Evolutionary conservation across 2,329 filamentous ascomycete species (phyloP).

Genomic region (Colletotrichum australisinense): DNA sequence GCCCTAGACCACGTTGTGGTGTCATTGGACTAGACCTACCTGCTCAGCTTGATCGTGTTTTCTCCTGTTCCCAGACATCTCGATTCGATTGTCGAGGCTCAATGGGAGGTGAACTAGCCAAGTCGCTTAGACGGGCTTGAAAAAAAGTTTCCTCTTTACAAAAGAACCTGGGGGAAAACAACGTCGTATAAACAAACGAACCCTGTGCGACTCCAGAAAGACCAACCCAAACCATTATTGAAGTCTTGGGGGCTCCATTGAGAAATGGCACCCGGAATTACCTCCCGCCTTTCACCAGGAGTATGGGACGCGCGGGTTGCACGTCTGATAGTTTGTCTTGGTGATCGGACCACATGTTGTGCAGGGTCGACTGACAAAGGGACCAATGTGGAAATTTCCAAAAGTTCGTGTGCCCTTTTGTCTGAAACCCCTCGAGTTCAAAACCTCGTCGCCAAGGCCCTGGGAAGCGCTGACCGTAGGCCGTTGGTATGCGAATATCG

Average conservation of each 20-base stretch:
- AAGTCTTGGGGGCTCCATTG: not conserved
- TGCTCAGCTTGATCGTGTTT: not conserved
- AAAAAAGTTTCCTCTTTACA: not conserved
- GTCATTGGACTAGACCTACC: not conserved
- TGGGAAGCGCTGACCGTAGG: slow-evolving; percentile 5
- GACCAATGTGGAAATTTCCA: slow-evolving; percentile 14
- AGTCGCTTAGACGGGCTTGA: not conserved
- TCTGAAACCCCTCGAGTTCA: not conserved
- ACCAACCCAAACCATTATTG: not conserved
- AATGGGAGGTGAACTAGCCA: not conserved
- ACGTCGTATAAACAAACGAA: not conserved
- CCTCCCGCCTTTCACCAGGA: not conserved
- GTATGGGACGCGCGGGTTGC: not conserved
- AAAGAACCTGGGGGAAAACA: not conserved
- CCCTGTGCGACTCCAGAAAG: not conserved
- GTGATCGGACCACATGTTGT: not conserved
- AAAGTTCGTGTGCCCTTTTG: slow-evolving; percentile 24
- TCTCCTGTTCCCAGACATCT: not conserved
- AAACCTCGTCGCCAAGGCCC: slow-evolving; percentile 7
- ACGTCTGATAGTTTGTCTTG: not conserved
- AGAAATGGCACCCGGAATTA: not conserved
- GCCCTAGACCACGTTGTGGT: not conserved
- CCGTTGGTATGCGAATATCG: slow-evolving; percentile 22
- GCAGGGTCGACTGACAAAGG: slow-evolving; percentile 7
- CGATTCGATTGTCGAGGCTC: not conserved